These are phyloP conservation scores for Neurospora cerealis DNA, from an alignment of 495 filamentous ascomycete genomes.

Conservation along the genomic window DNA sequence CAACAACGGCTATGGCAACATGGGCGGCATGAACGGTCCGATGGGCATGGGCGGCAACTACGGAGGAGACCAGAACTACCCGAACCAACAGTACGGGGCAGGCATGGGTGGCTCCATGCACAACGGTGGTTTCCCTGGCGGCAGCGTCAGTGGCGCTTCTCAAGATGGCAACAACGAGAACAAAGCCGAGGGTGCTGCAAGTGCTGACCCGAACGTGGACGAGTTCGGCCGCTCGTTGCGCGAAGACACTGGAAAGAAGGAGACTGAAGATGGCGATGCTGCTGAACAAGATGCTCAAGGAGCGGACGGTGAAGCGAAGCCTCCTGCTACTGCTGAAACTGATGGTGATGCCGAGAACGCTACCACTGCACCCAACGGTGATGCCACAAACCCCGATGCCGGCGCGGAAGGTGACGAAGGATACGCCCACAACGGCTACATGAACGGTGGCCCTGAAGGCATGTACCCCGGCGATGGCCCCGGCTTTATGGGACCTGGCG, in stretches of 20 bases:
- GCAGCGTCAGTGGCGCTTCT: constrained; percentile 3
- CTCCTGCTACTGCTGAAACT: neutral
- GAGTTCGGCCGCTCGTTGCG: constrained; percentile 44
- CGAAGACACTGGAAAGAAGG: constrained; percentile 12
- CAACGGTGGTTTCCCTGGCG: constrained; percentile 3
- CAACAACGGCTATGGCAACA: constrained; percentile 6
- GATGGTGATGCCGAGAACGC: neutral
- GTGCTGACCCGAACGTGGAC: constrained; percentile 31
- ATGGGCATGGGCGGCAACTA: constrained; percentile 26
- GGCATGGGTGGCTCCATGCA: constrained; percentile 6
- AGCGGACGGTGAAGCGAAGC: constrained; percentile 9
- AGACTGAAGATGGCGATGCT: constrained; percentile 10
- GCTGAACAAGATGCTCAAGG: constrained; percentile 17
- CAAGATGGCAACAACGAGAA: constrained; percentile 1
- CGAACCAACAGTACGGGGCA: constrained; percentile 11
- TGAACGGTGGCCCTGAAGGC: neutral
- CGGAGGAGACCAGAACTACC: constrained; percentile 21
- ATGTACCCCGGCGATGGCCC: neutral
- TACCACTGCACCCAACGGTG: neutral
- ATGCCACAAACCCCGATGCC: neutral
- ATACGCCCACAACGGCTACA: neutral
- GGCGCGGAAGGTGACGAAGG: neutral
- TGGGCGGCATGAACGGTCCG: constrained; percentile 8
- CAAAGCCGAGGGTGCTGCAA: constrained; percentile 9
- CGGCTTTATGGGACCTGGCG: neutral